These are phyloP conservation scores for Scenedesmus sp. DNA, from an alignment of 163 green algal species.

Conservation along the genomic window DNA sequence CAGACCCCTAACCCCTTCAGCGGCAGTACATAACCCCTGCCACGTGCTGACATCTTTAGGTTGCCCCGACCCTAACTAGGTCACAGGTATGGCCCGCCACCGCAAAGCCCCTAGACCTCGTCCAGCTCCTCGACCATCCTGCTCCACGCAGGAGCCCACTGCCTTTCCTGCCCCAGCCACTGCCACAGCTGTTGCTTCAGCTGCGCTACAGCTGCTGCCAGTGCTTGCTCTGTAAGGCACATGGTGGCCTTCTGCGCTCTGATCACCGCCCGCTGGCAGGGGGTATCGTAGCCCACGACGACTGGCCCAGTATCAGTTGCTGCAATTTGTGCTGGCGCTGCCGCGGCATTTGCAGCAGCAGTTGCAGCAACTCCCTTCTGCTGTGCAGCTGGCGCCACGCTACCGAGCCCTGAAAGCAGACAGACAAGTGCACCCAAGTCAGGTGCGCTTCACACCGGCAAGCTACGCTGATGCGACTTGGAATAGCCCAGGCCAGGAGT, in stretches of 20 bases:
- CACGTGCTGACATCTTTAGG: neutral
- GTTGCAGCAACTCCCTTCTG: neutral
- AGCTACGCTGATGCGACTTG: too few relatives aligned
- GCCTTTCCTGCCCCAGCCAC: conserved; percentile 27
- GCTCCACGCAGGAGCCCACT: conserved; percentile 9
- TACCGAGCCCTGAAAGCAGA: neutral
- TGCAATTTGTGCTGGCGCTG: neutral
- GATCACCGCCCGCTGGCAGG: conserved; percentile 35
- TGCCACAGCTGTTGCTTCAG: conserved; percentile 14
- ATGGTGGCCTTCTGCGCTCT: neutral
- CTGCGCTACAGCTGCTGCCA: conserved; percentile 5
- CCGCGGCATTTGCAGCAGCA: neutral
- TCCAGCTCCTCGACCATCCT: conserved; percentile 31
- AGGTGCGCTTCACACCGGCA: neutral
- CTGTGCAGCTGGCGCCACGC: neutral
- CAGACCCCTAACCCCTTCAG: neutral
- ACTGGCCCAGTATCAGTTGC: neutral
- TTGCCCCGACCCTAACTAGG: too few relatives aligned
- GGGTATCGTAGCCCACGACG: conserved; percentile 13
- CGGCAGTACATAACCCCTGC: conserved; percentile 7
- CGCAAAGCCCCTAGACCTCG: neutral
- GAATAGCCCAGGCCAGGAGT: too few relatives aligned
- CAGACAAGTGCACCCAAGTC: neutral
- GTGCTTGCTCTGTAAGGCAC: neutral
- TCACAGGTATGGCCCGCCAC: neutral